These are phyloP conservation scores for Plasmopara halstedii DNA, from an alignment of 352 stramenopile genomes.

Conservation along the genomic window DNA sequence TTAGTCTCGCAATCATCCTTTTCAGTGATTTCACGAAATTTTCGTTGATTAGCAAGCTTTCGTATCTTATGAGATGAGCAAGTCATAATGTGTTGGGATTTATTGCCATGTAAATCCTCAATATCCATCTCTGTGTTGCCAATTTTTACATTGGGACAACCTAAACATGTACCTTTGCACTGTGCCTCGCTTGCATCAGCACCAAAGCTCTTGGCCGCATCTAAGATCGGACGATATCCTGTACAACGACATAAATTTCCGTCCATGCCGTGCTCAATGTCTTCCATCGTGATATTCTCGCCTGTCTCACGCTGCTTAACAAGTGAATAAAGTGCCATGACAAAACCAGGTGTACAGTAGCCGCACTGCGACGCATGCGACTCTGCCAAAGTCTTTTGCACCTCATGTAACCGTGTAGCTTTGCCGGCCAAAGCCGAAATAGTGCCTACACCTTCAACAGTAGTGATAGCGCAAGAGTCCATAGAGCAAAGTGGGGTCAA, in stretches of 20 bases:
- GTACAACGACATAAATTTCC: slow-evolving; percentile 96
- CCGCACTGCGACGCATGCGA: slow-evolving; percentile 93
- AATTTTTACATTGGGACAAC: slow-evolving; percentile 58
- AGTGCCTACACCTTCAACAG: slow-evolving; percentile 71
- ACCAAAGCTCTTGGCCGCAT: slow-evolving; percentile 84
- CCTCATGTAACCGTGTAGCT: slow-evolving; percentile 53
- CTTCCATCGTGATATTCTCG: slow-evolving; percentile 66
- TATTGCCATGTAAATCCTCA: slow-evolving; percentile 36
- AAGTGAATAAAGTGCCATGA: slow-evolving; percentile 82
- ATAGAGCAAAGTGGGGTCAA: slow-evolving; percentile 75
- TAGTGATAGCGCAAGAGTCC: slow-evolving; percentile 80
- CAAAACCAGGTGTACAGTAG: slow-evolving; percentile 86
- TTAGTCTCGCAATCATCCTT: slow-evolving; percentile 10
- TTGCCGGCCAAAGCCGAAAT: slow-evolving; percentile 23
- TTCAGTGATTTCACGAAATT: slow-evolving; percentile 10
- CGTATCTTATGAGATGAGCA: slow-evolving; percentile 69
- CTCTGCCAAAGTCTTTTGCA: slow-evolving; percentile 85
- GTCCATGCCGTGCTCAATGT: slow-evolving; percentile 92
- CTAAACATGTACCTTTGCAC: slow-evolving; percentile 56
- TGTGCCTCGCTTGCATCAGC: slow-evolving; percentile 46
- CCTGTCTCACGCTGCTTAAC: slow-evolving; percentile 67
- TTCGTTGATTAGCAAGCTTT: slow-evolving; percentile 35
- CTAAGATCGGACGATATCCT: slow-evolving; percentile 73
- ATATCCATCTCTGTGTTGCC: slow-evolving; percentile 36
- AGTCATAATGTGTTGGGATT: slow-evolving; percentile 35